Percentiles rank a stretch among this genome's conserved stretches.
phyloP scores from a whole-genome alignment of 768 basidiomycete species.

The Psilocybe tampanensis region DNA sequence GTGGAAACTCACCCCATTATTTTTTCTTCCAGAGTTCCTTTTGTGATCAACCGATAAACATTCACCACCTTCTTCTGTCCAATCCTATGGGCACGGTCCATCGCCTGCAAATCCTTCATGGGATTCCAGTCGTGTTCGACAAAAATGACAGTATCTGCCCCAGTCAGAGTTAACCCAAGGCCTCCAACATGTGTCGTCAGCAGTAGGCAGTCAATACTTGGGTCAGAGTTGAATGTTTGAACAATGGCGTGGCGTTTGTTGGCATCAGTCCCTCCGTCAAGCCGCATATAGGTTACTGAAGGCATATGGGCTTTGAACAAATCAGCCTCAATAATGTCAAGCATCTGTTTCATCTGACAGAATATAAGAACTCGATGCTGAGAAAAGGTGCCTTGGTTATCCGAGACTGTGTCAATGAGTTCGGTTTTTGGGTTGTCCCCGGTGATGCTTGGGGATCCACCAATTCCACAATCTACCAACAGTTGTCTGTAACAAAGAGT shows the following conservation, averaged over 20 bases:
- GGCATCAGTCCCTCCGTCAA: conserved; percentile 91
- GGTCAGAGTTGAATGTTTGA: conserved; percentile 97
- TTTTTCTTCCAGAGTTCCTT: conserved; percentile 97
- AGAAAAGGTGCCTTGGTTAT: conserved; percentile 66
- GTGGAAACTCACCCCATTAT: conserved; percentile 88
- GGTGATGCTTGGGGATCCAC: conserved; percentile 43
- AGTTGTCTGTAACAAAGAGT: conserved; percentile 68
- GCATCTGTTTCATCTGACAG: conserved; percentile 99
- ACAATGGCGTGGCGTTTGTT: conserved; percentile 96
- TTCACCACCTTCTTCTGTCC: conserved; percentile 99
- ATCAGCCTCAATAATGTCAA: conserved; percentile 94
- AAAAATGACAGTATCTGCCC: conserved; percentile 98
- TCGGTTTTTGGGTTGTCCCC: conserved; percentile 70
- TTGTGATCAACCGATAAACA: conserved; percentile 95
- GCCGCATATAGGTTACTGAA: conserved; percentile 95
- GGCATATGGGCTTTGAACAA: conserved; percentile 94
- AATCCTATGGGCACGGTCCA: conserved; percentile 98
- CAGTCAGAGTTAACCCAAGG: conserved; percentile 92
- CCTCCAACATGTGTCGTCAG: conserved; percentile 98
- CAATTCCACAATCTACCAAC: conserved; percentile 92
- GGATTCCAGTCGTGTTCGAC: conserved; percentile 99
- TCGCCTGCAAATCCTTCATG: conserved; percentile 99
- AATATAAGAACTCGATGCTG: conserved; percentile 99
- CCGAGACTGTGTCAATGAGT: conserved; percentile 58
- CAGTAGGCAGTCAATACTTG: conserved; percentile 94